Conservation (phyloP, 306 rosid genomes). For the Sicyos baderoa region DNA sequence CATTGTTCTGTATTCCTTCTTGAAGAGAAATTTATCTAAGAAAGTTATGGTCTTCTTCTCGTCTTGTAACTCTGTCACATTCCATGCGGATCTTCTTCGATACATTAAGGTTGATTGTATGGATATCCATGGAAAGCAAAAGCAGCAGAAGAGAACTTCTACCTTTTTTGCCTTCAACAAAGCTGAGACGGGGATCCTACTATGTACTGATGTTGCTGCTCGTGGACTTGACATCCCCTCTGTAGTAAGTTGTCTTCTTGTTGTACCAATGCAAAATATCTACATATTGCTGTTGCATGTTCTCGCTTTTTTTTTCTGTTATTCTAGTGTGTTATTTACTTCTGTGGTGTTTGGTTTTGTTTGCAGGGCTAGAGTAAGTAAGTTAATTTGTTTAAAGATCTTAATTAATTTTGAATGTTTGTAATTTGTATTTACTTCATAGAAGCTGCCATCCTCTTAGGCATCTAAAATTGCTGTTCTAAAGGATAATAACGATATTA, state of each 20-base stretch:
- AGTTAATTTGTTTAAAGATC: not conserved
- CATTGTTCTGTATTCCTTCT: conserved; percentile 72
- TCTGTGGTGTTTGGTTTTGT: not conserved
- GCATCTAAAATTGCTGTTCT: not conserved
- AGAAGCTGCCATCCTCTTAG: not conserved
- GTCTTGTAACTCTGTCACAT: conserved; percentile 84
- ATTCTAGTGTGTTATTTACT: not conserved
- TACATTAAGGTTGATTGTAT: conserved; percentile 57
- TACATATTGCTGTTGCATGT: not conserved
- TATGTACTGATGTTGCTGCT: conserved; percentile 97
- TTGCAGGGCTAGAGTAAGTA: not conserved
- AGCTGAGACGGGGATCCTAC: conserved; percentile 86
- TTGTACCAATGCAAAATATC: not conserved
- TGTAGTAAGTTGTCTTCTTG: conserved; percentile 40
- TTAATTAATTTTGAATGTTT: not conserved
- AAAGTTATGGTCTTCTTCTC: conserved; percentile 99
- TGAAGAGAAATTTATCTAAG: conserved; percentile 57
- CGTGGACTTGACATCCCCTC: conserved; percentile 90
- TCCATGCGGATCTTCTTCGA: conserved; percentile 77
- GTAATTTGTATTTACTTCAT: not conserved
- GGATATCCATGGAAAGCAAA: conserved; percentile 85
- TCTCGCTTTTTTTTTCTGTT: not conserved
- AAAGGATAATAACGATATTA: not conserved
- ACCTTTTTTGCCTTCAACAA: conserved; percentile 68
- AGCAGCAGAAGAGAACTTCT: conserved; percentile 50